phyloP scores from a whole-genome alignment of 2,329 filamentous ascomycete genomes.

The Sporothrix protearum region DNA sequence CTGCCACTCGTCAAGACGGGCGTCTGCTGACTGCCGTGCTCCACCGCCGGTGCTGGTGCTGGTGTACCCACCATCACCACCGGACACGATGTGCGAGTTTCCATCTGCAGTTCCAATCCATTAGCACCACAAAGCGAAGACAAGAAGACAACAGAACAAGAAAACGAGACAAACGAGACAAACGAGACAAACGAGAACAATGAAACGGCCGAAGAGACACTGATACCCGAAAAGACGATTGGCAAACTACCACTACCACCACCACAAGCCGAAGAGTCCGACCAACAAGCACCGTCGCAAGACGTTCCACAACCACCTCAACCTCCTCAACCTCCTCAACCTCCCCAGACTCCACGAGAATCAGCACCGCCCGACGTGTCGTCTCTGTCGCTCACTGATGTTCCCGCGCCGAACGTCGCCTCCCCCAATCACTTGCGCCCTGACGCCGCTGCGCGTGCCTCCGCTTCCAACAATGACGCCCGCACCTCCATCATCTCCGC shows the following conservation, averaged over 20 bases:
- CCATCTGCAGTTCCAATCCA: neutral
- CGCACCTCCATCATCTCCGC: conserved; percentile 14
- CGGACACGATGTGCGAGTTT: neutral
- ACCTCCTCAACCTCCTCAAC: neutral
- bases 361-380: neutral
- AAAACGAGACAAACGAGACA: neutral
- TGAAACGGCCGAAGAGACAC: neutral
- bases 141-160: neutral
- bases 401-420: neutral
- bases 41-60: neutral
- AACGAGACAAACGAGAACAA: no score
- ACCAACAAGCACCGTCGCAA: neutral
- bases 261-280: neutral
- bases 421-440: neutral
- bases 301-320: neutral
- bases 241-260: neutral
- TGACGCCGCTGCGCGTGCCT: neutral
- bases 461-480: neutral
- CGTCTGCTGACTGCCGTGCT: conserved; percentile 22
- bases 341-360: neutral
- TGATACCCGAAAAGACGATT: neutral
- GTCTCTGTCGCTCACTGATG: neutral
- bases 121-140: neutral
- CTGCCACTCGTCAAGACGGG: conserved; percentile 19
- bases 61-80: no score